phyloP scores from a whole-genome alignment of 495 filamentous ascomycete genomes.

The Neurospora sp. region DNA sequence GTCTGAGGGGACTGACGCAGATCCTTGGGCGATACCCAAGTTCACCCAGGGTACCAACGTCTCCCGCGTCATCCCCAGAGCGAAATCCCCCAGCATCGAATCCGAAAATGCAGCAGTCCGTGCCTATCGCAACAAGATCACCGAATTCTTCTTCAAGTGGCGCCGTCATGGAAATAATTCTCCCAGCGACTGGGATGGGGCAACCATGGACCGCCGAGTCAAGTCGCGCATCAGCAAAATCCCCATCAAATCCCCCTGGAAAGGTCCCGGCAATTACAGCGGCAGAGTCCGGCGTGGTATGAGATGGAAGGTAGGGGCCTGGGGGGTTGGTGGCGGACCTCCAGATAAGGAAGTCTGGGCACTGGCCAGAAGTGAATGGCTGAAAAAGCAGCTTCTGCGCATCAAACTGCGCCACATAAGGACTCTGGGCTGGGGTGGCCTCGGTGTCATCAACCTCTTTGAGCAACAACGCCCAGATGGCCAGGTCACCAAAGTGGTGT shows the following conservation, averaged over 20 bases:
- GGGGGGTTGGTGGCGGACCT: background rate
- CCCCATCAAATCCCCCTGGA: background rate
- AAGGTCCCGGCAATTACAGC: background rate
- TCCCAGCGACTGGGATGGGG: background rate
- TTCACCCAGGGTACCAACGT: background rate
- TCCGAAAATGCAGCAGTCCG: background rate
- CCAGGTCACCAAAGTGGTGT: background rate
- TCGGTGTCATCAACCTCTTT: background rate
- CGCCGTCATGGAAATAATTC: background rate
- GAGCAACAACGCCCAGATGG: background rate
- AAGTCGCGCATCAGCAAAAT: background rate
- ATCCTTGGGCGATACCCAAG: background rate
- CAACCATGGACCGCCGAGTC: background rate
- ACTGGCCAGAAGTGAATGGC: background rate
- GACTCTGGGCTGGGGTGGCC: background rate
- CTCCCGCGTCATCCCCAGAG: background rate
- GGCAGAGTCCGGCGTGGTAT: background rate
- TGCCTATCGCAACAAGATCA: background rate
- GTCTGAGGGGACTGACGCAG: background rate
- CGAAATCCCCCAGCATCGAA: background rate
- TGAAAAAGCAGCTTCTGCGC: background rate
- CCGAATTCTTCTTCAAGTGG: background rate
- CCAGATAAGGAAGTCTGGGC: background rate
- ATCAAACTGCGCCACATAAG: background rate
- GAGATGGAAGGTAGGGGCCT: background rate